Conservation (phyloP, 805 yeast species). For the Candida wancherniae region DNA sequence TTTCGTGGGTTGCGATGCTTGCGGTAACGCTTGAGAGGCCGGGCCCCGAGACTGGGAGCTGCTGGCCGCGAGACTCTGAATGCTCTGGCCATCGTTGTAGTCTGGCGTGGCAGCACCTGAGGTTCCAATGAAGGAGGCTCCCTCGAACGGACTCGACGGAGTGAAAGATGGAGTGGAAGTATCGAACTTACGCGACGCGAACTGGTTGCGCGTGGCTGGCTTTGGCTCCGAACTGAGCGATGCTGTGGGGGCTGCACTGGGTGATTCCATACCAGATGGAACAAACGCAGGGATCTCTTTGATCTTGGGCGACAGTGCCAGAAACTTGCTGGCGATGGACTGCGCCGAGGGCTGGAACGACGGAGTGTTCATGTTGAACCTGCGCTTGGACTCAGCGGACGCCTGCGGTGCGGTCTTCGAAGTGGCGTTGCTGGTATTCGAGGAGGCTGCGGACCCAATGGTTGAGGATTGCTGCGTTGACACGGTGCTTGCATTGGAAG, state of each 20-base stretch:
- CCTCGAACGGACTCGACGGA: slow-evolving; percentile 21
- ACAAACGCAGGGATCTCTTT: slow-evolving; percentile 46
- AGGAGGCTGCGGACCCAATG: slow-evolving; percentile 3
- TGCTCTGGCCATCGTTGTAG: slow-evolving; percentile 12
- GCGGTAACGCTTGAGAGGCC: slow-evolving; percentile 10
- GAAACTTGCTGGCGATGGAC: slow-evolving; percentile 32
- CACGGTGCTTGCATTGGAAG: slow-evolving; percentile 3
- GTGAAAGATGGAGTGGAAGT: slow-evolving; percentile 38
- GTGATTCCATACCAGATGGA: slow-evolving; percentile 31
- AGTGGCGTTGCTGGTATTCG: slow-evolving; percentile 18
- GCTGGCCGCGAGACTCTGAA: slow-evolving; percentile 8
- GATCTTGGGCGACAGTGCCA: slow-evolving; percentile 46
- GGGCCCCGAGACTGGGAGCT: slow-evolving; percentile 4
- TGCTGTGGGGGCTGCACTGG: slow-evolving; percentile 5
- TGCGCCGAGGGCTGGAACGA: slow-evolving; percentile 39
- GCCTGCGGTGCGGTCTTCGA: slow-evolving; percentile 7
- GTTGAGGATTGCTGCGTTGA: slow-evolving; percentile 1
- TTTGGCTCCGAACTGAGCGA: slow-evolving; percentile 10
- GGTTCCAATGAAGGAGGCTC: slow-evolving; percentile 3
- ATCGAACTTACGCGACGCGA: slow-evolving; percentile 27
- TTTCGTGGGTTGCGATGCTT: slow-evolving; percentile 10
- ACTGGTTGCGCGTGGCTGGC: slow-evolving; percentile 4
- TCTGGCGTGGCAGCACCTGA: slow-evolving; percentile 7
- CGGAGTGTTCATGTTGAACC: slow-evolving; percentile 39
- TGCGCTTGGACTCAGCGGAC: slow-evolving; percentile 18